Evolutionary conservation across 176 grass and related monocot species (phyloP).

Genomic region (Lolium multiflorum): DNA sequence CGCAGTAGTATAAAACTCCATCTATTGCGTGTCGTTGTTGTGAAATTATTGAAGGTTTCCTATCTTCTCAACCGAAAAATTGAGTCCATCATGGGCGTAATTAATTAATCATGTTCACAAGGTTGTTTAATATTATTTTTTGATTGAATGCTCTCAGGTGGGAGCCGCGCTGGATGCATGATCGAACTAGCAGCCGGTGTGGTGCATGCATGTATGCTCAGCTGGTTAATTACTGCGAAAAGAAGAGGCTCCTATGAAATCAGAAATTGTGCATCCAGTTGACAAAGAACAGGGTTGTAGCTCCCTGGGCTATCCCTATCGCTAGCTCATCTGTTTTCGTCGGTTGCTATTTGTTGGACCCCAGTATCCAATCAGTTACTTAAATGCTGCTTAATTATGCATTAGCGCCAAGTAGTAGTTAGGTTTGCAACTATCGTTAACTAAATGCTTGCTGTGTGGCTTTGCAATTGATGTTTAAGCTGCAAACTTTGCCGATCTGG

Average conservation of each 20-base stretch:
- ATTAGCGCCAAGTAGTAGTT: too few species aligned
- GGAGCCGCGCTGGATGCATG: neutral
- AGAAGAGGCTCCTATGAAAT: neutral
- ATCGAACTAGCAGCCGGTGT: neutral
- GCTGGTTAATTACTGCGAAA: neutral
- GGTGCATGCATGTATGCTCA: neutral
- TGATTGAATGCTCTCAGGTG: neutral
- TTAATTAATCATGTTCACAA: neutral
- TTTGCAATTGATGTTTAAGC: neutral
- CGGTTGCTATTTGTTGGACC: neutral
- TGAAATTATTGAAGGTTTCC: neutral
- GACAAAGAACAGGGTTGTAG: neutral
- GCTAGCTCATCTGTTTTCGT: neutral
- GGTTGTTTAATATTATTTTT: neutral
- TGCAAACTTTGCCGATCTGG: neutral
- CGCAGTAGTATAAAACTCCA: neutral
- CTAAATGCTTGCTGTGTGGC: neutral
- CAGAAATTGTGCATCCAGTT: neutral
- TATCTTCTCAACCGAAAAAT: conserved; percentile 17
- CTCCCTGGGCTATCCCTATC: neutral
- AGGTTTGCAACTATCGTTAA: neutral
- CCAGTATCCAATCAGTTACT: neutral
- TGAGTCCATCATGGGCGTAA: neutral
- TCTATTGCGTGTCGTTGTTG: neutral
- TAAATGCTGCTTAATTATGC: conserved; percentile 16